Base-by-base conservation (phyloP, 169 alveolate species). In the Plasmodium malariae region DNA sequence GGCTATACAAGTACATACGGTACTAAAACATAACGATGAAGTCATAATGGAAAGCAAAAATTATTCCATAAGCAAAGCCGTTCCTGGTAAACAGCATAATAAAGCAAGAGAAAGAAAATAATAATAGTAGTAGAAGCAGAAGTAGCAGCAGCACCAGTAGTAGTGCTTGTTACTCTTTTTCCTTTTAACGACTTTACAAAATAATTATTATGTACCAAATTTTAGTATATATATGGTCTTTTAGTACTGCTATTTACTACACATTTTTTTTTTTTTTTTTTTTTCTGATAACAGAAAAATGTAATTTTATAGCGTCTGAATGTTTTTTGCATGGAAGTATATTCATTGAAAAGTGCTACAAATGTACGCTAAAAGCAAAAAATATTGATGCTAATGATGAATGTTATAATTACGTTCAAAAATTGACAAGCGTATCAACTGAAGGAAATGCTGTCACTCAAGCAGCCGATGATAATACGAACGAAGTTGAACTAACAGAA, bases 261-360 rank as follows among this genome's bases (percentile, higher is more conserved):
- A 5, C 36, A 6, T 14, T 24, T 65, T 14, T 6, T 19, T 7
- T 43, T 69, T 68, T 36, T 17, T 68, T 3, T 1, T 68, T 32
- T 34, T 19, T 43, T 68, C 26, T 6, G 0, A 49, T 63, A 34
- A 12, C 26, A 68, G 76, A 32, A 37, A 34, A 68, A 19, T 68
- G 76, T 45, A 59, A 68, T 19, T 30, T 34, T 19, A 34, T 68
- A 68, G 76, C 62, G 9, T 6, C 76, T 45, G n/a, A 68, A 3
- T 68, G 76, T 34, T 68, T 68, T 34, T 45, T 68, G 40, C 30
- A 59, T 37, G 76, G 62, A 36, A 68, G 21, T 71, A 30, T 71
- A 1, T 49, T 48, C 26, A 71, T 26, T 1, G 86, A 48, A 14
- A 26, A 49, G 12, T 71, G 74, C 1, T 19, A 4, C 28, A 19